Conservation (phyloP, 2,329 filamentous ascomycete species). For the Trichophyton rubrum region DNA sequence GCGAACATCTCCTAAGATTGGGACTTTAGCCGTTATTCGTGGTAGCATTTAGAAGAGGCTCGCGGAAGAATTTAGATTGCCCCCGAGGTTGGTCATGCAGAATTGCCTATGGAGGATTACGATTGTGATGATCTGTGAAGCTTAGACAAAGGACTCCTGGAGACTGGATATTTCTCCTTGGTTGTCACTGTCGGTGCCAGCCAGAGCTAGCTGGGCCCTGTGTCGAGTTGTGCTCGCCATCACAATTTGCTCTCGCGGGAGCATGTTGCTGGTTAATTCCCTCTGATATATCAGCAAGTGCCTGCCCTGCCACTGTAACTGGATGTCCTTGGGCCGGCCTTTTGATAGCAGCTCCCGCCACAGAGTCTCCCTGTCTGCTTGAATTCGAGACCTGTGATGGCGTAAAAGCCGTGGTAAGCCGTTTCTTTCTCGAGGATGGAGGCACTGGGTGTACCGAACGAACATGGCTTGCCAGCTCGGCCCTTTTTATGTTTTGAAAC, state of each 20-base stretch:
- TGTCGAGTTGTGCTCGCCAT: background rate
- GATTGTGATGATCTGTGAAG: no score
- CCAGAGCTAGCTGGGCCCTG: background rate
- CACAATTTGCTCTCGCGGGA: background rate
- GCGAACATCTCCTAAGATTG: no score
- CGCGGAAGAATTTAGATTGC: no score
- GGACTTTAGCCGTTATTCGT: no score
- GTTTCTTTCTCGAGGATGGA: background rate
- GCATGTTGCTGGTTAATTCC: background rate
- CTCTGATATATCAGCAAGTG: background rate
- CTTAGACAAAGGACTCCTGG: no score
- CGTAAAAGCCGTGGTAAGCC: background rate
- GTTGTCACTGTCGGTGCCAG: no score
- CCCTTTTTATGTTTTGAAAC: background rate
- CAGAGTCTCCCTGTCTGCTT: background rate
- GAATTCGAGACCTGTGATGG: background rate
- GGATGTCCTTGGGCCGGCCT: background rate
- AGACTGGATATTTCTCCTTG: no score
- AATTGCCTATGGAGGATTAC: no score
- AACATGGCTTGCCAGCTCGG: background rate
- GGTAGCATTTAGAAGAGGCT: no score
- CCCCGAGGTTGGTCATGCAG: no score
- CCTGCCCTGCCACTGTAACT: no score
- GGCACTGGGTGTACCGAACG: background rate
- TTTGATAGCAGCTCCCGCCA: background rate